Conservation (phyloP, 331 rosid genomes). For the Quercus phellos region DNA sequence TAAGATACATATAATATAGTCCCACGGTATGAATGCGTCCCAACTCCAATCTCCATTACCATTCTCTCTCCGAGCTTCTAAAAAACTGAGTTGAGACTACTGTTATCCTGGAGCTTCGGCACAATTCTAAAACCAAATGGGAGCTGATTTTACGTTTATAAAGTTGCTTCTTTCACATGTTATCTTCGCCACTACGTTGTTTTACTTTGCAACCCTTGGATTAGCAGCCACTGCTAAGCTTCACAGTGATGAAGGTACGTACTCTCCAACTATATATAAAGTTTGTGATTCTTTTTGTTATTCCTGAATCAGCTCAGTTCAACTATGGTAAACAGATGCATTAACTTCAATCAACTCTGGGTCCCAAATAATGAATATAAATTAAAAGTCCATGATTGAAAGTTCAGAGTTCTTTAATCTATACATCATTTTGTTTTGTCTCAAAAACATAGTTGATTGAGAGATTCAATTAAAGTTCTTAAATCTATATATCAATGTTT, state of each 20-base stretch:
- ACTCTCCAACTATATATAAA: not conserved
- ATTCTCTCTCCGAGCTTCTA: not conserved
- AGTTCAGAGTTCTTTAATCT: not conserved
- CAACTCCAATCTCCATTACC: not conserved
- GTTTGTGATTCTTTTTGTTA: not conserved
- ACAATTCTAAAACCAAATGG: constrained; percentile 34
- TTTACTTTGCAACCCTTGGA: constrained; percentile 35
- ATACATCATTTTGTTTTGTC: not conserved
- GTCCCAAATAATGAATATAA: not conserved
- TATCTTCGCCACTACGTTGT: constrained; percentile 27
- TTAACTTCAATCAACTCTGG: not conserved
- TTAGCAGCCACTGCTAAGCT: constrained; percentile 65
- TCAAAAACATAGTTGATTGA: not conserved
- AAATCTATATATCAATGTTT: too few relatives aligned
- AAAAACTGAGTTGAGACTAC: not conserved
- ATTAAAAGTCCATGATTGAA: not conserved
- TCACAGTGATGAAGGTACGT: constrained; percentile 66
- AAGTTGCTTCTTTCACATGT: constrained; percentile 31
- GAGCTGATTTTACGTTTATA: constrained; percentile 5
- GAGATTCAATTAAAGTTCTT: too few relatives aligned
- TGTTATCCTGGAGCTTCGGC: not conserved
- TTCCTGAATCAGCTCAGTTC: not conserved
- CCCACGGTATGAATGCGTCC: too few relatives aligned
- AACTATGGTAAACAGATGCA: not conserved
- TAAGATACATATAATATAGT: too few relatives aligned